These are phyloP conservation scores for Fusarium heterosporum DNA, from an alignment of 2,329 filamentous ascomycete genomes.

Conservation along the genomic window DNA sequence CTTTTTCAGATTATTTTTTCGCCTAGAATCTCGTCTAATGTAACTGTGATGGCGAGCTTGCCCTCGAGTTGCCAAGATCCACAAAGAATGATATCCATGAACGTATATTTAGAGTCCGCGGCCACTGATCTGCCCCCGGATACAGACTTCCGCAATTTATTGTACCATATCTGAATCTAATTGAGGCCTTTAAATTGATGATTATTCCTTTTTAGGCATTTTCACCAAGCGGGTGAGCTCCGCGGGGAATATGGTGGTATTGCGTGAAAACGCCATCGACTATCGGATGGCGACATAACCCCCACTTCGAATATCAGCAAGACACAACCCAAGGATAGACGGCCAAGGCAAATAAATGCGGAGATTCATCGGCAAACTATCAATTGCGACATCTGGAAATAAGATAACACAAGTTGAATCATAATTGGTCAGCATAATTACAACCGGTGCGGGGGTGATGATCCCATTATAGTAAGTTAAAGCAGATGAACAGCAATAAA, in stretches of 20 bases:
- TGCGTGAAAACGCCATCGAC: neutral
- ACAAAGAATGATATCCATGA: rapidly evolving
- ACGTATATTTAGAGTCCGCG: neutral
- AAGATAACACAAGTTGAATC: neutral
- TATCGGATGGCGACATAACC: slow-evolving; percentile 7
- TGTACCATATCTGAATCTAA: no score
- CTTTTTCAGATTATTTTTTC: rapidly evolving
- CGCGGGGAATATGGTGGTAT: neutral
- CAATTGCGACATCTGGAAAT: slow-evolving; percentile 1
- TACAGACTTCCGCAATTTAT: no score
- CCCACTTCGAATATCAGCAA: neutral
- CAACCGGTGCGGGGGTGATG: no score
- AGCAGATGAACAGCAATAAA: no score
- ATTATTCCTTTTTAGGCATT: no score
- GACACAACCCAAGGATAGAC: neutral
- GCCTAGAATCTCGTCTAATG: no score
- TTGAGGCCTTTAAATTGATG: neutral
- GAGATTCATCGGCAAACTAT: neutral
- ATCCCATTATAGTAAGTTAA: no score
- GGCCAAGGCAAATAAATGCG: neutral
- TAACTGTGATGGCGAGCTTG: slow-evolving; percentile 1
- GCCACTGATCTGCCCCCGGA: neutral
- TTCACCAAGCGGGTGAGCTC: no score
- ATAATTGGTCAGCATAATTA: no score
- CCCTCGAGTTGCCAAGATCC: neutral